Evolutionary conservation across 305 asterid species (phyloP), one percentile per base, ranked within the genome.

Genomic region (Coffea humblotiana): DNA sequence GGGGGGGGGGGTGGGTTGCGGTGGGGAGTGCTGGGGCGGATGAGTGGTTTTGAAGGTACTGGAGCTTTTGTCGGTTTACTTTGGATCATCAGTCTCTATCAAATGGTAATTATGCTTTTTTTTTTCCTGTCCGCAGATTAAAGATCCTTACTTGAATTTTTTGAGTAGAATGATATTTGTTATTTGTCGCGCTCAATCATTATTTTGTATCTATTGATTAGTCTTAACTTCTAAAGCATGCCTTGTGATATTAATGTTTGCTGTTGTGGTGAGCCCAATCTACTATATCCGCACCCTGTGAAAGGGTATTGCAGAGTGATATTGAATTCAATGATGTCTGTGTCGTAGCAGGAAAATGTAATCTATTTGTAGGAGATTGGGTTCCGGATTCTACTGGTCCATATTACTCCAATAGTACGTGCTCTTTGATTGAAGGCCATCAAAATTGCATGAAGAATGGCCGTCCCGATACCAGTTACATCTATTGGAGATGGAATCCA

Each of bases 371-470:
- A 52, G 98, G 97, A 69, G 91, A 91, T 16, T 94, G 98, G 98
- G 79, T 94, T 69, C 85, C 67, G n/a, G 95, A 92, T 85, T 77
- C 89, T 21, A 75, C 72, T 40, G 93, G 96, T 66, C 97, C 98
- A 76, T 71, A 81, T 82, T 93, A 94, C 86, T 89, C 96, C 40
- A 90, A 91, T 63, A 25, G 64, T 5, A 92, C 85, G 56, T 94
- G 98, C 87, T 70, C 54, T 76, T 76, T 86, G 0, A 93, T 94
- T 75, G 96, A 94, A 85, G 70, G 79, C 56, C 95, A 93, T 43
- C 98, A 94, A 61, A 89, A 93, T 21, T 94, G 98, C 77, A 88
- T 93, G 91, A 93, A 64, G 68, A 94, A 93, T 77, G 97, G 98
- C 7, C 78, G 98, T 75, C 96, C 96, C 0, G 97, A 94, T 83